Evolutionary conservation across 768 basidiomycete species (phyloP).

Genomic region (Russula ochroleuca): DNA sequence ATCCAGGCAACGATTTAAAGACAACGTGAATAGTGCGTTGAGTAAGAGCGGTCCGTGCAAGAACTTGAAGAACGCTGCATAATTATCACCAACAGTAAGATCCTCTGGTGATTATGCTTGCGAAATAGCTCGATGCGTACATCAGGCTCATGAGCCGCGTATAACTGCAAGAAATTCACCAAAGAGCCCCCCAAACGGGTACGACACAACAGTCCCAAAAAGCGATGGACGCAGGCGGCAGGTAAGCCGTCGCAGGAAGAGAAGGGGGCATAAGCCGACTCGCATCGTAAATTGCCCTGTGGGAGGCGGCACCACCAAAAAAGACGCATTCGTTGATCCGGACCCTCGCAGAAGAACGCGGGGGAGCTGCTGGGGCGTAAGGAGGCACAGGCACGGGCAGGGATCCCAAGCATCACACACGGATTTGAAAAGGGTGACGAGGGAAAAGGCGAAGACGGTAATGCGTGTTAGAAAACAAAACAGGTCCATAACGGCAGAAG

Average conservation of each 20-base stretch:
- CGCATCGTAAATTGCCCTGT: slow-evolving; percentile 11
- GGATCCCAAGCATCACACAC: neutral
- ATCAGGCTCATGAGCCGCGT: slow-evolving; percentile 7
- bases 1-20: slow-evolving; percentile 74
- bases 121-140: slow-evolving; percentile 56
- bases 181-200: neutral
- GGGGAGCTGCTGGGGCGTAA: slow-evolving; percentile 11
- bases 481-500: no score
- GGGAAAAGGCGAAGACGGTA: neutral
- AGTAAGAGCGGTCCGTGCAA: slow-evolving; percentile 55
- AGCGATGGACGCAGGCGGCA: neutral
- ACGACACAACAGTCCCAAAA: neutral
- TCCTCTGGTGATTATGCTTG: slow-evolving; percentile 39
- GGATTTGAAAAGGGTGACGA: neutral
- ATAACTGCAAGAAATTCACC: slow-evolving; percentile 3
- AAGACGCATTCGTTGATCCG: slow-evolving; percentile 1
- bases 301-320: slow-evolving; percentile 19
- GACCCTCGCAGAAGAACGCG: slow-evolving; percentile 14
- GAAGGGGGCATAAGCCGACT: neutral
- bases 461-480: neutral
- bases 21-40: slow-evolving; percentile 60
- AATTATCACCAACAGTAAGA: slow-evolving; percentile 60
- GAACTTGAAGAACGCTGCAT: slow-evolving; percentile 64
- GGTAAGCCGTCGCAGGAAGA: neutral
- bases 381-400: neutral